Conservation (phyloP, 306 rosid species). For the Bauhinia variegata region DNA sequence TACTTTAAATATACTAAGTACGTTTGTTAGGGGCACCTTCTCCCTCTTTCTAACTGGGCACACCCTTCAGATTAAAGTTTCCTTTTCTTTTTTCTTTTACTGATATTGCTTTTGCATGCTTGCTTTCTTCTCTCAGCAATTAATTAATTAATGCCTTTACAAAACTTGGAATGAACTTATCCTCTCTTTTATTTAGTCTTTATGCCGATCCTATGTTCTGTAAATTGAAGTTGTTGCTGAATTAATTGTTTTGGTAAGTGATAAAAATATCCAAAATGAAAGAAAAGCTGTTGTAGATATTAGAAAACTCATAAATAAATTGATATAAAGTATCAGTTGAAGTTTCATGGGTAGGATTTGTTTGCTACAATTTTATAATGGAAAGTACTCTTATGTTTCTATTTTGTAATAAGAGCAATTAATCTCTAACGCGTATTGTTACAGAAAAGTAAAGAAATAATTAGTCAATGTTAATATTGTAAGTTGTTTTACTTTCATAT, state of each 20-base stretch:
- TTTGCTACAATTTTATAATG: not conserved
- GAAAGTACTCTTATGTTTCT: not conserved
- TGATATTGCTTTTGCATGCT: conserved; percentile 22
- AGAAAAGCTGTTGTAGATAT: conserved; percentile 1
- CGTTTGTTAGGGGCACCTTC: conserved; percentile 25
- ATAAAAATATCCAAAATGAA: not conserved
- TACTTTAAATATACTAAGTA: conserved; percentile 12
- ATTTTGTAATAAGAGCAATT: not conserved
- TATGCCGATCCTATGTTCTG: conserved; percentile 12
- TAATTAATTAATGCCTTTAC: conserved; percentile 35
- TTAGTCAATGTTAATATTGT: not conserved
- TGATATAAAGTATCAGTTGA: conserved; percentile 22
- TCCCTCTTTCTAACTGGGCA: not conserved
- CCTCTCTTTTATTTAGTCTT: conserved; percentile 3
- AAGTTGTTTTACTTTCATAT: not conserved
- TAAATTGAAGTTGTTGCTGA: conserved; percentile 17
- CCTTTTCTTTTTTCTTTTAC: conserved; percentile 16
- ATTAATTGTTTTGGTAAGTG: conserved; percentile 12
- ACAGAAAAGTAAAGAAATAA: not conserved
- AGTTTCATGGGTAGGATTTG: conserved; percentile 9
- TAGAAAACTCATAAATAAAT: not conserved
- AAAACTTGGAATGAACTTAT: conserved; percentile 34
- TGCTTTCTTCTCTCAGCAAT: conserved; percentile 6
- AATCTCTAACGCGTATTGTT: conserved; percentile 1
- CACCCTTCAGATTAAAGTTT: conserved; percentile 24